Conservation (phyloP, 257 asterid genomes). For the Solanum virginianum region DNA sequence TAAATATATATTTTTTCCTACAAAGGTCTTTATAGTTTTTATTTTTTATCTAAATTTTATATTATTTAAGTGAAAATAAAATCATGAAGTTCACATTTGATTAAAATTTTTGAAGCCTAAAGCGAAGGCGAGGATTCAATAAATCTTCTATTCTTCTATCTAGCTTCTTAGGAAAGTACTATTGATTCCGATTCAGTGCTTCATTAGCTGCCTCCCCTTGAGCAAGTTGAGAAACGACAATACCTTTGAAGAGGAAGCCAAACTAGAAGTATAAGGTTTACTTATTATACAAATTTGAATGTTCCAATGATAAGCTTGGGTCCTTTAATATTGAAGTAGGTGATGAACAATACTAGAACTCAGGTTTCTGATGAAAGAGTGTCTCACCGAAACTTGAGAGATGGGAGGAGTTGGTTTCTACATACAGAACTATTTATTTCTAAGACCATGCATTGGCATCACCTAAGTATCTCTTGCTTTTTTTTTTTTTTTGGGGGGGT, state of each 20-base stretch:
- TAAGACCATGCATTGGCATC: not conserved
- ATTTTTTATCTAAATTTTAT: not conserved
- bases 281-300: not conserved
- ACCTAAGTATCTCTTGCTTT: not conserved
- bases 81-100: not conserved
- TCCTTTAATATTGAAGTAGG: not conserved
- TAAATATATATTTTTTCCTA: no score
- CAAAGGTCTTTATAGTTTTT: not conserved
- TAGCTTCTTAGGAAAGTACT: no score
- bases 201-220: not conserved
- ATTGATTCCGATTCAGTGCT: not conserved
- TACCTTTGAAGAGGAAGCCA: not conserved
- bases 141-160: no score
- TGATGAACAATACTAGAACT: not conserved
- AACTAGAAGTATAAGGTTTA: not conserved
- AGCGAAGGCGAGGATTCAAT: no score
- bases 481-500: not conserved
- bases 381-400: not conserved
- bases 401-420: not conserved
- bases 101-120: not conserved
- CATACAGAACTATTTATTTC: not conserved
- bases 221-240: not conserved
- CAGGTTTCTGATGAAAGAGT: not conserved
- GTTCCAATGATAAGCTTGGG: not conserved
- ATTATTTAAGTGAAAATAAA: not conserved